These are phyloP conservation scores for Sarocladium strictum DNA, from an alignment of 2,329 filamentous ascomycete genomes.

Conservation along the genomic window DNA sequence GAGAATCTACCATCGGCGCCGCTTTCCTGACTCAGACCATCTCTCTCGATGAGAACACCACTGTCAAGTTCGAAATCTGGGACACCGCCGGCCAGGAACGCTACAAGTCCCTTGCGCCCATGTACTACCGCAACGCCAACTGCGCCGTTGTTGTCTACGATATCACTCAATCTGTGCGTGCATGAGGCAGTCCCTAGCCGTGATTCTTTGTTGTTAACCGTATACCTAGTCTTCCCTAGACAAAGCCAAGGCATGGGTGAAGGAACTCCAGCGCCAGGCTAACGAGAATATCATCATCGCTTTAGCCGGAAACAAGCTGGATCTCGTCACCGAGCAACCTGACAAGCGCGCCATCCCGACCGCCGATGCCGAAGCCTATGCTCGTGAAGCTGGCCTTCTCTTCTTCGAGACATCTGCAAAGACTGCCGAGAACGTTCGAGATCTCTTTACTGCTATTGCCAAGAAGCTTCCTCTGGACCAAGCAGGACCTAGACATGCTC, in stretches of 20 bases:
- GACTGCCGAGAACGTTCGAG: slow-evolving; percentile 90
- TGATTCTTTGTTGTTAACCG: not conserved
- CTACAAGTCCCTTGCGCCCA: slow-evolving; percentile 97
- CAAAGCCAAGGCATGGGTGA: slow-evolving; percentile 99
- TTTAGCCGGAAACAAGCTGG: slow-evolving; percentile 94
- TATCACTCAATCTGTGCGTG: slow-evolving; percentile 92
- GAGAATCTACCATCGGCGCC: slow-evolving; percentile 96
- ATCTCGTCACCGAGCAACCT: slow-evolving; percentile 88
- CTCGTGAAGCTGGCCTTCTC: slow-evolving; percentile 83
- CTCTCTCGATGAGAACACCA: slow-evolving; percentile 94
- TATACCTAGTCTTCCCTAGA: slow-evolving; percentile 78
- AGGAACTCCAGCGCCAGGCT: slow-evolving; percentile 95
- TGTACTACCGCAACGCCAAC: slow-evolving; percentile 99
- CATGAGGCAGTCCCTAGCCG: not conserved
- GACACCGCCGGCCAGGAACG: slow-evolving; percentile 97
- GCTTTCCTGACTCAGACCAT: slow-evolving; percentile 99
- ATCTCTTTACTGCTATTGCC: slow-evolving; percentile 94
- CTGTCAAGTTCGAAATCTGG: slow-evolving; percentile 99
- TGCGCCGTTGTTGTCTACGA: slow-evolving; percentile 99
- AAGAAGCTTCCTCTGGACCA: slow-evolving; percentile 97
- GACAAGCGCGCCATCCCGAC: slow-evolving; percentile 91
- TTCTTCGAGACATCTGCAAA: slow-evolving; percentile 99
- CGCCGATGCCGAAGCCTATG: slow-evolving; percentile 91
- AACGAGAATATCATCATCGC: slow-evolving; percentile 99
- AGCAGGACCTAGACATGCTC: slow-evolving; percentile 81